Evolutionary conservation across 2,329 filamentous ascomycete genomes (phyloP), one percentile per base, ranked within the genome.

Genomic region (Paecilomyces dactylethromorphus): DNA sequence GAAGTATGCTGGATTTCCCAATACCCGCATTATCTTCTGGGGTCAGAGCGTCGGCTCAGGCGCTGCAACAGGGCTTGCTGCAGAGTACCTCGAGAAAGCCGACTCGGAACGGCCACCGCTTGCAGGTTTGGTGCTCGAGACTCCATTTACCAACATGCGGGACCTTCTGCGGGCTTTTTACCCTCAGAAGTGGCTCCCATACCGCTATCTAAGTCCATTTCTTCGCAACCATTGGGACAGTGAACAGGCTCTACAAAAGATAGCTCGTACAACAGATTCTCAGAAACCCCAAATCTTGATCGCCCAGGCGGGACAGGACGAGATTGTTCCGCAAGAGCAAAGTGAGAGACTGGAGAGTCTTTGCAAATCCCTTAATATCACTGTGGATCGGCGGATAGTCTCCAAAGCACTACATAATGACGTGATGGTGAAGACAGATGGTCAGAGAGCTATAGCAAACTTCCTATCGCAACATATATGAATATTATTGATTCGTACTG

Each of bases 171-270:
- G 83, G 50, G 85, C 84, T 1, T 72, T 93, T 2, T 93, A 92
- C 67, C 89, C 89, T 1, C 88, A 92, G 65, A 89, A 84, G 65
- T 92, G 89, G 88, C 76, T 92, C 6, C 90, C 90, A 0, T 93
- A 93, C 69, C 82, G 83, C 53, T 86, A 92, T 68, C 78, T 93
- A 0, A 85, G 85, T 79, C 87, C 87, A 0, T 92, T 92, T 67
- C 78, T 92, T 11, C 81, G 88, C 64, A 92, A 78, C 58, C 75
- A 74, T 52, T 84, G 82, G 81, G 78, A 83, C 62, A 80, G 73
- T 53, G 70, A 73, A 24, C 63, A 58, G 0, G 76, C 79, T 1
- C 60, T 83, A 58, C 68, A 68, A 3, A 65, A 62, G 8, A 73
- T 83, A 24, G 73, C 76, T 6, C 51, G 51, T n/a, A 54, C 51